Evolutionary conservation across 371 early-diverging fungal genomes (phyloP).

Genomic region (Nematocida displodere): DNA sequence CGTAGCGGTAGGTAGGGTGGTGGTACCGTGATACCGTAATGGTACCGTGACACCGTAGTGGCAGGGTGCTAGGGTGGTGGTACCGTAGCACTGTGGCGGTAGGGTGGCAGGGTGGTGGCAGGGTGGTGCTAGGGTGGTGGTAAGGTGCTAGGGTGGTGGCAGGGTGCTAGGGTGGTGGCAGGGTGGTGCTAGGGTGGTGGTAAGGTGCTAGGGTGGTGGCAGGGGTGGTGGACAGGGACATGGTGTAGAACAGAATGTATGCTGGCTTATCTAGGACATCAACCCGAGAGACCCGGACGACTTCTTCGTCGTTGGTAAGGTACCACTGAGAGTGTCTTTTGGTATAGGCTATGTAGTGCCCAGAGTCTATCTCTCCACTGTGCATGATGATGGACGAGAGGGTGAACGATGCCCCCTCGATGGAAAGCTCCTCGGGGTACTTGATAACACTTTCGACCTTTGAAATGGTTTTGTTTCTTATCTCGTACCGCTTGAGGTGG

Average conservation of each 20-base stretch:
- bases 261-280: constrained; percentile 36
- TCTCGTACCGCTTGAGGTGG: constrained; percentile 53
- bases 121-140: background rate
- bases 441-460: constrained; percentile 45
- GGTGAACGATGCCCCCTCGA: constrained; percentile 6
- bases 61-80: background rate
- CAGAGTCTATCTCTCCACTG: constrained; percentile 48
- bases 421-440: constrained; percentile 5
- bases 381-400: constrained; percentile 46
- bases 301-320: constrained; percentile 52
- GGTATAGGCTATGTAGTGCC: constrained; percentile 54
- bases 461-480: constrained; percentile 7
- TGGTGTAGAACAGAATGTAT: constrained; percentile 36
- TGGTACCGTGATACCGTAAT: background rate
- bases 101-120: background rate
- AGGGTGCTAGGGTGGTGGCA: background rate
- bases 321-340: constrained; percentile 45
- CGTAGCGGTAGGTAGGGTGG: no score
- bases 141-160: background rate
- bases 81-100: background rate
- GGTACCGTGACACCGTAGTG: background rate
- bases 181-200: background rate
- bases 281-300: constrained; percentile 15
- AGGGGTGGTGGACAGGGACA: background rate
- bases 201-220: background rate